These are phyloP conservation scores for Phytophthora vignae DNA, from an alignment of 352 stramenopile species.

Conservation along the genomic window DNA sequence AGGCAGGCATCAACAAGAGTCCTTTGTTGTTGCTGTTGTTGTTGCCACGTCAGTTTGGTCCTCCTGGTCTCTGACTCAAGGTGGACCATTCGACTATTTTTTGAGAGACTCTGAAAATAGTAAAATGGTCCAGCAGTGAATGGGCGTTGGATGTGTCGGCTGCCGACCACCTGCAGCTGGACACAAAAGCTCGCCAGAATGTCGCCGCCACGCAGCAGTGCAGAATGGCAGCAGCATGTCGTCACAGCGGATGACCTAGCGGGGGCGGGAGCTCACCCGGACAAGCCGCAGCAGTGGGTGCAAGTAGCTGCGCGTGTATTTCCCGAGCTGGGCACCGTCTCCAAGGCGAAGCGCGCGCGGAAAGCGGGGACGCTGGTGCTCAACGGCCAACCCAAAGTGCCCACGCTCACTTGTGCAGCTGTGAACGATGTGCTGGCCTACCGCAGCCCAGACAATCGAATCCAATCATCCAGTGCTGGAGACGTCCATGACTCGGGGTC, in stretches of 20 bases:
- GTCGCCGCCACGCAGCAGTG: not conserved
- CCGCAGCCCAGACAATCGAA: conserved; percentile 16
- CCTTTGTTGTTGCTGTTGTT: not conserved
- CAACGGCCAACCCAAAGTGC: conserved; percentile 47
- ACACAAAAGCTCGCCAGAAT: too few relatives aligned
- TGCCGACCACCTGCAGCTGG: too few relatives aligned
- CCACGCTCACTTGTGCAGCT: conserved; percentile 40
- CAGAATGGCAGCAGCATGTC: conserved; percentile 23
- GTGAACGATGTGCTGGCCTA: conserved; percentile 50
- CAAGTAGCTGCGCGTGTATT: conserved; percentile 60
- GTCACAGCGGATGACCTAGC: conserved; percentile 29
- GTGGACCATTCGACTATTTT: not conserved
- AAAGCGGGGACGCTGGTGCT: conserved; percentile 46
- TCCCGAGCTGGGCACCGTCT: conserved; percentile 55
- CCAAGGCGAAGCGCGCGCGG: conserved; percentile 71
- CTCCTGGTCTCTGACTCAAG: too few relatives aligned
- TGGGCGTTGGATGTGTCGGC: not conserved
- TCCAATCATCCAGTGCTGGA: not conserved
- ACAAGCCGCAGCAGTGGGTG: conserved; percentile 48
- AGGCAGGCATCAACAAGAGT: not conserved
- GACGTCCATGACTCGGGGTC: not conserved
- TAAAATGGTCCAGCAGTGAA: not conserved
- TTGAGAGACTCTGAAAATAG: not conserved
- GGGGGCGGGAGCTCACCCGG: not conserved
- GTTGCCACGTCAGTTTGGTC: conserved; percentile 16